Percentiles rank a stretch among this genome's conserved stretches.
Conservation (phyloP, 345 rosid genomes). For the Barbarea vulgaris region DNA sequence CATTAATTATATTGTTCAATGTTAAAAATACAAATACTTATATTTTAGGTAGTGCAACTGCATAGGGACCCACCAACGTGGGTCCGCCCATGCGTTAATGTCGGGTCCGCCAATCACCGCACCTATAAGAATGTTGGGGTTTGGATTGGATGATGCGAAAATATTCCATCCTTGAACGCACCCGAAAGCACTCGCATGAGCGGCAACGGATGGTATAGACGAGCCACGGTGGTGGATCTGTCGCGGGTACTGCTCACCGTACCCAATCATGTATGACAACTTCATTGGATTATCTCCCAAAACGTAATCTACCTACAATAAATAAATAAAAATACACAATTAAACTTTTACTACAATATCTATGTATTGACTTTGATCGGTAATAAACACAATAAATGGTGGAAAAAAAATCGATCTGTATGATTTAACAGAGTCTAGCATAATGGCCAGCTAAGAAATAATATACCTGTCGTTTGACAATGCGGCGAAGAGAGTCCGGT, state of each 20-base stretch:
- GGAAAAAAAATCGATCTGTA: neutral
- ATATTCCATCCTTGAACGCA: slow-evolving; percentile 67
- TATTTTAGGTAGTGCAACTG: too few species aligned
- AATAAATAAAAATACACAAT: neutral
- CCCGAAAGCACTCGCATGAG: slow-evolving; percentile 53
- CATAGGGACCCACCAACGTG: too few species aligned
- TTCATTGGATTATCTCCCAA: slow-evolving; percentile 85
- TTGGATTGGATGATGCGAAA: slow-evolving; percentile 58
- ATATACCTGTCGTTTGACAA: slow-evolving; percentile 65
- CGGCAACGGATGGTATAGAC: slow-evolving; percentile 60
- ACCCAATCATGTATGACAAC: slow-evolving; percentile 89
- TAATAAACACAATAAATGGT: neutral
- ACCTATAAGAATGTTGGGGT: slow-evolving; percentile 69
- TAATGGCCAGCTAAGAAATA: neutral
- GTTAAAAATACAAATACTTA: too few species aligned
- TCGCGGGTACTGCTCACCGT: slow-evolving; percentile 63
- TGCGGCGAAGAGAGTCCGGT: slow-evolving; percentile 62
- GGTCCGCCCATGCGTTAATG: too few species aligned
- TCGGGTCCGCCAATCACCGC: slow-evolving; percentile 89
- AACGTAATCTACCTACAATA: slow-evolving; percentile 57
- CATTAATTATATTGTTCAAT: too few species aligned
- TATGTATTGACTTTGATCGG: neutral
- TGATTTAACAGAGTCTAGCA: neutral
- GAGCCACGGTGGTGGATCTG: slow-evolving; percentile 90
- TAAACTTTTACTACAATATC: neutral